Evolutionary conservation across 495 filamentous ascomycete genomes (phyloP), one percentile per base, ranked within the genome.

Genomic region (Annulohypoxylon nitens): DNA sequence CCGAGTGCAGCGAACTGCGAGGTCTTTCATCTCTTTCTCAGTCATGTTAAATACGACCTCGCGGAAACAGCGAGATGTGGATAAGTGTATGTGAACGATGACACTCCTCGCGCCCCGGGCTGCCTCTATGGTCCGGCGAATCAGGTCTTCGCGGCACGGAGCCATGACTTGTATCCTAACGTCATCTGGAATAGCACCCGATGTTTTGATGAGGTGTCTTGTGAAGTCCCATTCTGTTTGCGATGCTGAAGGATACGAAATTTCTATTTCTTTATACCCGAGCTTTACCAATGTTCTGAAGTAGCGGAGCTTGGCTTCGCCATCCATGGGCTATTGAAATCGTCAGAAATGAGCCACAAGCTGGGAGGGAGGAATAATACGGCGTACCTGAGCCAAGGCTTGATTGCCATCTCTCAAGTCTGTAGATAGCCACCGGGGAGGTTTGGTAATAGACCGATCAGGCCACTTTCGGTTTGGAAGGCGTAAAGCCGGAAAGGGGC

Each of bases 161-260:
- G 90, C 89, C 65, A 96, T 88, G 20, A 95, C 93, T 75, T 96
- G 93, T 43, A 96, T 82, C 88, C 90, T 93, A 58, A 96, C 93
- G 83, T 95, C 93, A 67, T 93, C 91, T n/a, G 93, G 93, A 3
- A 92, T 87, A 0, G 87, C 84, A 18, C 90, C 91, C 5, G 92
- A 91, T 14, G 92, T 93, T 65, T 12, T 39, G 4, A 58, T 20
- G 10, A 50, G 47, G 7, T 50, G 2, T 50, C 47, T 50, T 8
- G 47, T 50, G 9, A 50, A 50, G 14, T 50, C 20, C 16, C 20
- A 50, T 3, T 50, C 47, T 6, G 47, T 50, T 10, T 23, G 18
- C 4, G 18, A 23, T 10, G 47, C 16, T 50, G 47, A 3, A 0
- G 47, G 47, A 50, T 20, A 23, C 7, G 47, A 50, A 25, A 50